Evolutionary conservation across 129 eudicot species (phyloP).

Genomic region (Arctium minus): DNA sequence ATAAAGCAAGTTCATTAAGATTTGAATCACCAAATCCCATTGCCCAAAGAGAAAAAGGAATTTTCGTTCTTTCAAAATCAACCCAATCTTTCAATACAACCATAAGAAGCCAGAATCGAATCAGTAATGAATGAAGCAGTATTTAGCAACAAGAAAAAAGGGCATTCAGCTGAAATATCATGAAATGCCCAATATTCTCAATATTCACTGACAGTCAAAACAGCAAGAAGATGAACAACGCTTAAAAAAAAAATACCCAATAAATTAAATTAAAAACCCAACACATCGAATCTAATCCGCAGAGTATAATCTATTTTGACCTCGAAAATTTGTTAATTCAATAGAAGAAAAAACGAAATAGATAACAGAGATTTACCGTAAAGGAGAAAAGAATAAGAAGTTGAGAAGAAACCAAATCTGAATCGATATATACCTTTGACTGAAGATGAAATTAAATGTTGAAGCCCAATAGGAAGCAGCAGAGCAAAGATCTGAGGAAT

Average conservation of each 20-base stretch:
- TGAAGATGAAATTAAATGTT: neutral
- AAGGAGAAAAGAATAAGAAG: neutral
- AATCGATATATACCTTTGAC: conserved; percentile 21
- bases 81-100: neutral
- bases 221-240: neutral
- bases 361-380: neutral
- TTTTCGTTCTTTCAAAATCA: neutral
- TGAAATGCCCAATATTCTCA: neutral
- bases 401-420: conserved; percentile 1
- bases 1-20: neutral
- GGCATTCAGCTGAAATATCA: conserved; percentile 6
- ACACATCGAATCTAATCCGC: neutral
- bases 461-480: neutral
- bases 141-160: neutral
- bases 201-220: neutral
- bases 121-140: neutral
- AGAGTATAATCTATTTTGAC: neutral
- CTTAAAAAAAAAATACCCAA: neutral
- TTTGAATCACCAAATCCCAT: neutral
- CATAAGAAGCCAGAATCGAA: neutral
- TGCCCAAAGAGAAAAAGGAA: neutral
- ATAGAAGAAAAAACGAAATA: neutral
- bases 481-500: conserved; percentile 6
- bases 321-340: neutral
- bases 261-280: neutral